Evolutionary conservation across 257 asterid genomes (phyloP).

Genomic region (Capsicum chinense): DNA sequence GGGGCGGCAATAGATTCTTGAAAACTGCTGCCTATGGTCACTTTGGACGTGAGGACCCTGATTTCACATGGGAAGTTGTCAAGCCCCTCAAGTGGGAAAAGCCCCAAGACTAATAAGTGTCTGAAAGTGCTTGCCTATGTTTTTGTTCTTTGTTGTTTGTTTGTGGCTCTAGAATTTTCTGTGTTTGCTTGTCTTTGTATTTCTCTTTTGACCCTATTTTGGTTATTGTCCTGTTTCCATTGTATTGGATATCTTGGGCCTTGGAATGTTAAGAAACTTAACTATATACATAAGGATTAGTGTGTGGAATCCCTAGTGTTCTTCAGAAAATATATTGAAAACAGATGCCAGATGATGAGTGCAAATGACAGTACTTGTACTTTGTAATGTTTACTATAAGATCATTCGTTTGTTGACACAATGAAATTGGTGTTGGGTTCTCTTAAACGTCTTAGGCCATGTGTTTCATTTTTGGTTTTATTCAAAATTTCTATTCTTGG

Average conservation of each 20-base stretch:
- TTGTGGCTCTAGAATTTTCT: neutral
- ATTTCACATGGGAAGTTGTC: slow-evolving; percentile 67
- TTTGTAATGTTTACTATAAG: neutral
- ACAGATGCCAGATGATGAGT: neutral
- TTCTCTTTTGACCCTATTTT: neutral
- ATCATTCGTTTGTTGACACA: neutral
- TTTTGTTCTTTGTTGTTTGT: neutral
- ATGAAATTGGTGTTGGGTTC: neutral
- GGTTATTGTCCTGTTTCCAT: neutral
- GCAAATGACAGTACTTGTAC: neutral
- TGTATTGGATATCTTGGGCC: slow-evolving; percentile 14
- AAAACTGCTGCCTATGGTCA: slow-evolving; percentile 71
- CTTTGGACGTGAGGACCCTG: slow-evolving; percentile 59
- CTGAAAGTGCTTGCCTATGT: slow-evolving; percentile 19
- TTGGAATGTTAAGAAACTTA: neutral
- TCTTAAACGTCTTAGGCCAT: neutral
- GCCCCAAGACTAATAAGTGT: slow-evolving; percentile 43
- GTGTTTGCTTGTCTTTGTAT: neutral
- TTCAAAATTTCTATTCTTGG: neutral
- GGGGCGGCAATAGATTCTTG: slow-evolving; percentile 63
- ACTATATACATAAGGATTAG: neutral
- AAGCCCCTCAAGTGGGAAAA: slow-evolving; percentile 66
- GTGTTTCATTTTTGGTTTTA: neutral
- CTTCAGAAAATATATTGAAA: neutral
- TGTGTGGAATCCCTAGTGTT: neutral